These are phyloP conservation scores for Schizonepeta tenuifolia DNA, from an alignment of 257 asterid species.

Conservation along the genomic window DNA sequence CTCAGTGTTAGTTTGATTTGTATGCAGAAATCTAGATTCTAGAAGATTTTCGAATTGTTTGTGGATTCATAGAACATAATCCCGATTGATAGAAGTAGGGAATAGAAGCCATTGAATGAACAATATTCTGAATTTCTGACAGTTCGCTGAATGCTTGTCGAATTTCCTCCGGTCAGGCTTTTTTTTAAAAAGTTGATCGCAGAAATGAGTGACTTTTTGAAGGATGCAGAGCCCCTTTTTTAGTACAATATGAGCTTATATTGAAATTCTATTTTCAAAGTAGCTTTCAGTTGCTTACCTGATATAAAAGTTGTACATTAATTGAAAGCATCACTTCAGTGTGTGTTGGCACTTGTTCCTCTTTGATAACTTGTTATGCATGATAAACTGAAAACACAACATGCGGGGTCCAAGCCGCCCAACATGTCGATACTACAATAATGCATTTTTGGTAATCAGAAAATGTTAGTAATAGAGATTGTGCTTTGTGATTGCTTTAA, in stretches of 20 bases:
- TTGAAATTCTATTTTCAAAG: background rate
- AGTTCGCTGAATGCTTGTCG: background rate
- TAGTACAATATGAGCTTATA: background rate
- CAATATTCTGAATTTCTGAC: background rate
- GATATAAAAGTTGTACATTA: background rate
- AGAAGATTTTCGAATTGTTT: background rate
- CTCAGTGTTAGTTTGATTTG: constrained; percentile 4
- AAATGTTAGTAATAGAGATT: background rate
- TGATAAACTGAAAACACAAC: background rate
- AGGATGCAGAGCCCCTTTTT: constrained; percentile 6
- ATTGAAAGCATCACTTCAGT: background rate
- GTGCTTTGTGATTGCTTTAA: background rate
- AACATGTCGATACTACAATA: background rate
- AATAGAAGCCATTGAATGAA: background rate
- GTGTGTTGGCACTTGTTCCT: constrained; percentile 9
- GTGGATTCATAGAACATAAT: constrained; percentile 14
- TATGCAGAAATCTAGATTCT: background rate
- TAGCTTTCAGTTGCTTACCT: background rate
- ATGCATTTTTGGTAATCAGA: background rate
- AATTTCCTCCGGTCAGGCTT: background rate
- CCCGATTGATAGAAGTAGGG: background rate
- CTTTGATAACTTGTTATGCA: constrained; percentile 6
- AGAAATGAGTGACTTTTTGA: background rate
- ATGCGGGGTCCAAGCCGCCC: background rate
- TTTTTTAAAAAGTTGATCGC: background rate